phyloP scores from a whole-genome alignment of 768 basidiomycete genomes.

The Mycena leptocephala region DNA sequence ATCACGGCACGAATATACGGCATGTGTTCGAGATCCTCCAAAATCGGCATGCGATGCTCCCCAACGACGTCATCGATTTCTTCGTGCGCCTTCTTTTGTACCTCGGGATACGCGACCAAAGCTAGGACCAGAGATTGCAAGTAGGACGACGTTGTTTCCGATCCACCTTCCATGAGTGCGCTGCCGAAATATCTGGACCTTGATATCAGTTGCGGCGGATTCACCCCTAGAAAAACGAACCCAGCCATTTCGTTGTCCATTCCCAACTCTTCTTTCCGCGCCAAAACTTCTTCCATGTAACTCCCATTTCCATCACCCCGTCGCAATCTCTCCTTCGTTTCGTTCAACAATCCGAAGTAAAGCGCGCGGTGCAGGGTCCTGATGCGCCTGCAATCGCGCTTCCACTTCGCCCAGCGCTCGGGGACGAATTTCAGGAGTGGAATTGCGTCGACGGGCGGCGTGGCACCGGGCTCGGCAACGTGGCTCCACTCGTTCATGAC shows the following conservation, averaged over 20 bases:
- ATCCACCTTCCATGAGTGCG: too few relatives aligned
- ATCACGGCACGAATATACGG: not conserved
- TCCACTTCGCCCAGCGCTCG: slow-evolving; percentile 38
- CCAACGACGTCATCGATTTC: not conserved
- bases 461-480: slow-evolving; percentile 15
- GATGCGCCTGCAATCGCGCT: slow-evolving; percentile 35
- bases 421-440: slow-evolving; percentile 36
- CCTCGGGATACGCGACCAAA: too few relatives aligned
- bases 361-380: slow-evolving; percentile 43
- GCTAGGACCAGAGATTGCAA: too few relatives aligned
- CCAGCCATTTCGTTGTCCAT: not conserved
- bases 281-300: slow-evolving; percentile 50
- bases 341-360: slow-evolving; percentile 45
- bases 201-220: too few relatives aligned
- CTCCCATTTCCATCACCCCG: slow-evolving; percentile 44
- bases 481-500: not conserved
- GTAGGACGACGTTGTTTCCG: too few relatives aligned
- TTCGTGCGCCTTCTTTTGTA: too few relatives aligned
- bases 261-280: slow-evolving; percentile 11
- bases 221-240: not conserved
- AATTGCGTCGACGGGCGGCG: slow-evolving; percentile 35
- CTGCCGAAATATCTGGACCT: too few relatives aligned
- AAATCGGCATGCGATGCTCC: not conserved
- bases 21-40: not conserved
- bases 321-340: slow-evolving; percentile 40